Evolutionary conservation across 345 rosid genomes (phyloP), one percentile per base, ranked within the genome.

Genomic region (Linum lewisii): DNA sequence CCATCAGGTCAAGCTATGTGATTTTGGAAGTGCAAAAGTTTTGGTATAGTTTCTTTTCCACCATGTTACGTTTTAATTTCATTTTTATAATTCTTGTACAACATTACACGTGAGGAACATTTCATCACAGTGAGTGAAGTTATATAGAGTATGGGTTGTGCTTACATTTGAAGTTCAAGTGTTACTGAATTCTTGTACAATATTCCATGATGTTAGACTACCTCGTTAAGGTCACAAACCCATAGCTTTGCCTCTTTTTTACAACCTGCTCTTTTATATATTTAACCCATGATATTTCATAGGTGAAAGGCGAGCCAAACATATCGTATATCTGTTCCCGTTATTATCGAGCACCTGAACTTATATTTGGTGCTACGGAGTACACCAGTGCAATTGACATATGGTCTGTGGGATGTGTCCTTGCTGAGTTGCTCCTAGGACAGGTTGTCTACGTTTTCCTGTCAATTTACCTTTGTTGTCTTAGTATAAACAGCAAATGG

Each of bases 331-430:
- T 88, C 58, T 88, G 96, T 73, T 93, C 99, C n/a, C 77, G 99
- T 62, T 93, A 93, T 82, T 89, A 93, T 72, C 79, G 99, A 60
- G 99, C 99, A 58, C 99, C 99, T 15, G 99, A 93, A 75, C 86
- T 93, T 63, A 93, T 93, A 51, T 93, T 93, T 65, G 99, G 99
- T 21, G 97, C 99, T 7, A 93, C 96, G 0, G 95, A 89, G 78
- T 93, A 93, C 73, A 87, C 97, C 60, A 73, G 97, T 21, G 95
- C 99, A 44, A 89, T 93, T 68, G 99, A 93, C 69, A 84, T 93
- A 75, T 93, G 97, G 99, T 93, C 99, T 45, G 95, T 87, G 38
- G 99, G 99, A 21, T 93, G 99, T 63, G 97, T 89, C 65, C 78
- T 93, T 25, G 99, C 97, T 15, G 99, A 93, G 74, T 78, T 93